Base-by-base conservation (phyloP, 176 grass and related monocot species). In the Juncus inflexus region DNA sequence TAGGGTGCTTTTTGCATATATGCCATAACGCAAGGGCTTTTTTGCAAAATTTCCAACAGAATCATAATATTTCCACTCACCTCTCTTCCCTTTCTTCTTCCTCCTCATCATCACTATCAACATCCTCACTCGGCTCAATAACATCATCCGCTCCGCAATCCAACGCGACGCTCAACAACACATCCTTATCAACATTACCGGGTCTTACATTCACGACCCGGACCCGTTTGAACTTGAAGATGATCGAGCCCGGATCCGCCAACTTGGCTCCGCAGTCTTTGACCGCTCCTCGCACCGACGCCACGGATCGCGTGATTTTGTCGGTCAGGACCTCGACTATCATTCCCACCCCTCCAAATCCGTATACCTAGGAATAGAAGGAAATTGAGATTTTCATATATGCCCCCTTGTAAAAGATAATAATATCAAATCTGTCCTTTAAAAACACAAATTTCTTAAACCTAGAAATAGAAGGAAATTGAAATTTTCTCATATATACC, bases 301-400 rank as follows among this genome's bases (percentile, higher is more conserved):
- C 82, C 54, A 89, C 76, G 38, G 92, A 97, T 97, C 87, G 88
- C 72, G 92, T 97, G 70, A 97, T 85, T 91, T 97, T 97, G 77
- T 97, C 92, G n/a, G 92, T 97, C 40, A 97, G 79, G 35, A 91
- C 92, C 72, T 97, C 92, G 53, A 97, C 87, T 40, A 97, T 78
- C 79, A 91, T 91, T 63, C 92, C 85, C 58, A 97, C 92, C 74
- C 92, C 87, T 74, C 85, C 92, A 84, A 97, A 97, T 61, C 92
- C 92, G 81, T 96, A 88, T 2, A 96, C 87, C 87, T 96, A 81
- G 65, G 50, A n/a, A 47, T 1, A 47, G 9, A 47, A 6, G 43
- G 43, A 28, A 28, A 28, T 28, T 47, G 2, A 47, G 0, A 47
- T 1, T 47, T 47, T 47, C 43, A 47, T 47, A 47, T 47, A 47